Percentiles rank a stretch among this genome's conserved stretches.
These are phyloP conservation scores for Pseudogymnoascus sp. DNA, from an alignment of 2,329 filamentous ascomycete species.

Conservation along the genomic window DNA sequence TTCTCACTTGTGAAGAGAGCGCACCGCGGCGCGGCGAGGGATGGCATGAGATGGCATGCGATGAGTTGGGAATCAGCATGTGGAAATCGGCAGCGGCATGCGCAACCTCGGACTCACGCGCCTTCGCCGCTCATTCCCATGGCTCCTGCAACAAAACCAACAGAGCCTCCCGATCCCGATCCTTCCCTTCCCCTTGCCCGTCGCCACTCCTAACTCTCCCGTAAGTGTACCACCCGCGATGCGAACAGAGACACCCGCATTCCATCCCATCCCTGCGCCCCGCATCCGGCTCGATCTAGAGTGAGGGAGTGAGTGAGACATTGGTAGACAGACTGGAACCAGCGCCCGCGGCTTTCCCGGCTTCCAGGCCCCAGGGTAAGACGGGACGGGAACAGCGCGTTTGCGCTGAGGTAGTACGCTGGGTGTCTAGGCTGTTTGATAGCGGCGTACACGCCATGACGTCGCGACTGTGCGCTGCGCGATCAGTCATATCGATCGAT, in stretches of 20 bases:
- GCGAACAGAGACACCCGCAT: slow-evolving; percentile 1
- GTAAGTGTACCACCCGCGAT: neutral
- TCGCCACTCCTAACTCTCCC: neutral
- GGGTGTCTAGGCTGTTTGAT: neutral
- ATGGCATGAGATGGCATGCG: neutral
- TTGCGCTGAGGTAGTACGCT: neutral
- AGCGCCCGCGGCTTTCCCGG: neutral
- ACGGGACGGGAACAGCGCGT: neutral
- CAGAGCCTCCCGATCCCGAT: neutral
- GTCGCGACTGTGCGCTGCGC: neutral
- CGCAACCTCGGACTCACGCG: neutral
- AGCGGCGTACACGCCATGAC: neutral
- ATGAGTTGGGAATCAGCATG: neutral
- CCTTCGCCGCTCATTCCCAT: neutral
- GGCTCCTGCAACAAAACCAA: neutral
- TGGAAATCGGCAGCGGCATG: neutral
- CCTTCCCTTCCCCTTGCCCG: neutral
- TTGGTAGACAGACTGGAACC: neutral
- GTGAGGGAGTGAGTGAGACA: neutral
- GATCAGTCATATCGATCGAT: neutral
- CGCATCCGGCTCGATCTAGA: neutral
- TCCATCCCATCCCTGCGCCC: neutral
- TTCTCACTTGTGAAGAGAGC: neutral
- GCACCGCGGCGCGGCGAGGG: neutral
- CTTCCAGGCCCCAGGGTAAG: neutral